phyloP scores from a whole-genome alignment of 1,139 yeast genomes.

The Pichia sp. region DNA sequence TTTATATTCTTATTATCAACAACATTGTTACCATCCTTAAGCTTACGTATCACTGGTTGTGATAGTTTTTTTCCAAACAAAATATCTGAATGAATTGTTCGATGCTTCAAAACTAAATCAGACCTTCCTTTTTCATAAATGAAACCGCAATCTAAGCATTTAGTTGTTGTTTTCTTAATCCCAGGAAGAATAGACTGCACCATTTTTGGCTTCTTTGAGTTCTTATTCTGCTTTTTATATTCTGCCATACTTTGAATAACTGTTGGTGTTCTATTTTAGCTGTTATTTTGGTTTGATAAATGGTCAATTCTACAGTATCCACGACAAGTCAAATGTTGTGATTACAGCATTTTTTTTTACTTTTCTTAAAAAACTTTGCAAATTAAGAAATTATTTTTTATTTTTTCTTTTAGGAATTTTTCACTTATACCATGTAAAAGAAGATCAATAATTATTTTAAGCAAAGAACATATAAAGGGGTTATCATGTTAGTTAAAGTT shows the following conservation, averaged over 20 bases:
- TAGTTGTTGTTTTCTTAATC: not conserved
- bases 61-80: slow-evolving; percentile 36
- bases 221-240: not conserved
- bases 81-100: slow-evolving; percentile 41
- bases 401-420: not conserved
- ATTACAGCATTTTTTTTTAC: not conserved
- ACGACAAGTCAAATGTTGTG: not conserved
- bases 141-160: slow-evolving; percentile 4
- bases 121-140: not conserved
- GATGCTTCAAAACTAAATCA: slow-evolving; percentile 35
- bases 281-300: too few species aligned
- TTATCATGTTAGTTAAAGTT: slow-evolving; percentile 1
- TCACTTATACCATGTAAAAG: not conserved
- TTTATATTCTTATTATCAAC: not conserved
- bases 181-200: slow-evolving; percentile 1
- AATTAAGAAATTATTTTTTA: not conserved
- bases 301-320: too few species aligned
- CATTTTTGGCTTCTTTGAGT: not conserved
- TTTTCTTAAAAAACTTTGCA: not conserved
- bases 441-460: not conserved
- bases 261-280: too few species aligned
- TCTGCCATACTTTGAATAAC: not conserved
- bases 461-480: not conserved
- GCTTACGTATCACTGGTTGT: slow-evolving; percentile 10
- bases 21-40: slow-evolving; percentile 25